Base-by-base conservation (phyloP, 1,284 basidiomycete genomes). In the Leccinum insigne region DNA sequence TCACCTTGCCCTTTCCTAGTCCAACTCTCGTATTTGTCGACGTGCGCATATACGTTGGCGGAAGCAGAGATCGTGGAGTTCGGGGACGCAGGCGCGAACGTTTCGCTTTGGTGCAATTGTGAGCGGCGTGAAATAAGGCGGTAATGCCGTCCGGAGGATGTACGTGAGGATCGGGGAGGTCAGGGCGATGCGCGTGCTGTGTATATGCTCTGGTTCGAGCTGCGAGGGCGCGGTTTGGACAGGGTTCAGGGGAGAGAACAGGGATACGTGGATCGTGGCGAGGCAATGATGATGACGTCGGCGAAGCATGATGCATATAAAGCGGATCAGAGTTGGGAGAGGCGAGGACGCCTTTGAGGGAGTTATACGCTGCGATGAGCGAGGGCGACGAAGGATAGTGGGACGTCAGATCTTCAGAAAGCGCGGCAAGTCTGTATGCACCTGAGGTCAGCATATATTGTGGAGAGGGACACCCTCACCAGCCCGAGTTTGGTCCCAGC, bases 1-100 rank as follows among this genome's bases (percentile, higher is more conserved):
- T 84, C 6, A 83, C 80, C 69, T 89, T 89, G 16, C 82, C 86
- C 0, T 82, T 84, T 3, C 87, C 87, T n/a, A 7, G 26, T 29
- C 26, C 26, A 29, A 29, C 26, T 29, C 26, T 29, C 26, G 26
- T 29, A 29, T 29, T 29, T 29, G 26, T 76, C 66, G 47, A 76
- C 6, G 40, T 62, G 44, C 11, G 26, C 42, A 32, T 71, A 38
- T 2, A n/a, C 26, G 35, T 70, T 64, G 4, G 35, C 3, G 8
- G 59, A 23, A 8, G 44, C 5, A 35, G 35, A 16, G 10, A 40
- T 18, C 32, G 18, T 9, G 29, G 58, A 11, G 16, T 54, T 56
- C 6, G n/a, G 16, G 59, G 14, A 13, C 58, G 63, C 54, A 52
- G 64, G 16, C 67, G 65, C 14, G 52, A 54, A 16, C 63, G 66